Evolutionary conservation across 2,329 filamentous ascomycete genomes (phyloP), one percentile per base, ranked within the genome.

Genomic region (Trichoderma gracile): DNA sequence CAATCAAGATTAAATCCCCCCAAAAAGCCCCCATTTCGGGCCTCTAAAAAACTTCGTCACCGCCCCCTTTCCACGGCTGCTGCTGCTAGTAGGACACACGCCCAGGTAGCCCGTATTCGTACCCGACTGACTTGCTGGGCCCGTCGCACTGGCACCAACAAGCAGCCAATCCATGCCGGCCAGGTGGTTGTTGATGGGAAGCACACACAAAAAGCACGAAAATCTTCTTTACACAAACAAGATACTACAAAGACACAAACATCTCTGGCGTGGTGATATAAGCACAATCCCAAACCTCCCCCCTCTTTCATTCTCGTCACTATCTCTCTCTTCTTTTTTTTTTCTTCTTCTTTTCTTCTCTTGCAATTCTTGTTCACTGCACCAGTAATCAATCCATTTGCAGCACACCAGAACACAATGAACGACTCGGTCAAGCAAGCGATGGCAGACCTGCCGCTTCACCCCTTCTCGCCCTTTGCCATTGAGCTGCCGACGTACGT

Each of bases 381-480:
- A n/a, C n/a, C n/a, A n/a, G n/a, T n/a, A n/a, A n/a, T n/a, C n/a
- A n/a, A n/a, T n/a, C n/a, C n/a, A n/a, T n/a, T n/a, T n/a, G n/a
- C n/a, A 9, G 9, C 30, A 9, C 30, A 9, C 8, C 3, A 5
- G 1, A 5, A 30, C 27, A 30, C 6, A 30, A 62, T 62, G 58
- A 62, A 62, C 25, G 53, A 49, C 58, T 53, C 58, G 4, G 49
- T 54, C 19, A 49, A 62, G 49, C 58, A 62, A 46, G 58, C 45
- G 49, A 62, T 62, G 58, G 58, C 49, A 23, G 58, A 62, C 14
- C 49, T 62, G 40, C 58, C 49, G 21, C 47, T 64, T 19, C 89
- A 93, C 73, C 89, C 89, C 0, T 93, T 91, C 78, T 92, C 89
- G 72, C 91, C 91, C 5, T 72, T 87, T 23, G 84, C 86, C 60